phyloP scores from a whole-genome alignment of 257 asterid genomes.

The Solanum sitiens region DNA sequence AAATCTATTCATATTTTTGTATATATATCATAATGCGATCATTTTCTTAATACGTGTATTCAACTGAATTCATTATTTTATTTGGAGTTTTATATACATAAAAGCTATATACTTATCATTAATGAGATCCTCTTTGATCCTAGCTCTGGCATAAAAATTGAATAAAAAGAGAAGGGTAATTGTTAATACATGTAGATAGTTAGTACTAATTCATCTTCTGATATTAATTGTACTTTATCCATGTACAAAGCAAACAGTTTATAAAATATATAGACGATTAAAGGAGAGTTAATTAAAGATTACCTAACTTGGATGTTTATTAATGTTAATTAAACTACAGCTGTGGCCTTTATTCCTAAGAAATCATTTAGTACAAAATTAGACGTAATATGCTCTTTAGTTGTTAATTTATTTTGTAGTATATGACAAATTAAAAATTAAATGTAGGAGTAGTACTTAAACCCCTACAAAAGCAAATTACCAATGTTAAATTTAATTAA shows the following conservation, averaged over 20 bases:
- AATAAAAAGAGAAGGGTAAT: not conserved
- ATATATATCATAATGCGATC: not conserved
- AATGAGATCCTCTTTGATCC: not conserved
- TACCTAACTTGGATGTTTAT: not conserved
- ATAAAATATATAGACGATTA: not conserved
- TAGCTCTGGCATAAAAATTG: not conserved
- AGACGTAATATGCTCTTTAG: not conserved
- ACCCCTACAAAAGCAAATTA: not conserved
- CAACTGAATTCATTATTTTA: not conserved
- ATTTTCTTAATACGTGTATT: not conserved
- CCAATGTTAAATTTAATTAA: not conserved
- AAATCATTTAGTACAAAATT: not conserved
- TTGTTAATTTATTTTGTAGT: not conserved
- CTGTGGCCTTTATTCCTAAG: not conserved
- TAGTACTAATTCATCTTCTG: not conserved
- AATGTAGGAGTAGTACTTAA: not conserved
- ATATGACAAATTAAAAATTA: not conserved
- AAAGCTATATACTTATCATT: not conserved
- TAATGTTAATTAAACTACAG: not conserved
- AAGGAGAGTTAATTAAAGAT: not conserved
- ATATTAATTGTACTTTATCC: not conserved
- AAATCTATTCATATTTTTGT: not conserved
- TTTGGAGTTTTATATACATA: not conserved
- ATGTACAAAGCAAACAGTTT: not conserved
- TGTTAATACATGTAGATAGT: not conserved